phyloP scores from a whole-genome alignment of 768 basidiomycete genomes.

The Boletus sp. region DNA sequence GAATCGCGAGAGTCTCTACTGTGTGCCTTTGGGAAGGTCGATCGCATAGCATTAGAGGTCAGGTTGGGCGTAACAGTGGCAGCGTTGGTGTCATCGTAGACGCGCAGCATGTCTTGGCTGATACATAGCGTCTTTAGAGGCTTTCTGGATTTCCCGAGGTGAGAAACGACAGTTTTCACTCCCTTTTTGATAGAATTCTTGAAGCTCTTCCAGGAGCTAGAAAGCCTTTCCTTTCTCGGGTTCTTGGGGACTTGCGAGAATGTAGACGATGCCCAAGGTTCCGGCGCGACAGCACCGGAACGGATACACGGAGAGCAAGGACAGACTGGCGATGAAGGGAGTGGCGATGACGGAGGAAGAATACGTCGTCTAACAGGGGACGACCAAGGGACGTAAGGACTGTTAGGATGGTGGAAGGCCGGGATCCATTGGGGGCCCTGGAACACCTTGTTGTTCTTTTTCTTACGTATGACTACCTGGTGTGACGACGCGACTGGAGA shows the following conservation, averaged over 20 bases:
- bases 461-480: constrained; percentile 9
- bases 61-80: neutral
- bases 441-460: constrained; percentile 20
- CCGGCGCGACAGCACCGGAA: constrained; percentile 40
- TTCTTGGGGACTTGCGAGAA: constrained; percentile 19
- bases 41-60: constrained; percentile 2
- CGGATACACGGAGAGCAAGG: constrained; percentile 36
- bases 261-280: constrained; percentile 33
- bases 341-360: constrained; percentile 37
- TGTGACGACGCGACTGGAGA: constrained; percentile 16
- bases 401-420: constrained; percentile 47
- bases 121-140: constrained; percentile 10
- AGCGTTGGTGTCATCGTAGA: constrained; percentile 4
- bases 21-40: constrained; percentile 3
- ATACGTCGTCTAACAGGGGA: constrained; percentile 40
- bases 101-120: constrained; percentile 6
- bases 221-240: constrained; percentile 16
- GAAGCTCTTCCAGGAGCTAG: constrained; percentile 33
- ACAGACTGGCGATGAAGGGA: constrained; percentile 32
- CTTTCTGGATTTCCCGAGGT: constrained; percentile 14
- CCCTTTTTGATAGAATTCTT: constrained; percentile 28
- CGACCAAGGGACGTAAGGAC: constrained; percentile 54
- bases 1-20: constrained; percentile 21
- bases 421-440: constrained; percentile 35
- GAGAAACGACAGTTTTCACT: constrained; percentile 22